Evolutionary conservation across 345 rosid species (phyloP), one percentile per base, ranked within the genome.

Genomic region (Rhodamnia rubescens): DNA sequence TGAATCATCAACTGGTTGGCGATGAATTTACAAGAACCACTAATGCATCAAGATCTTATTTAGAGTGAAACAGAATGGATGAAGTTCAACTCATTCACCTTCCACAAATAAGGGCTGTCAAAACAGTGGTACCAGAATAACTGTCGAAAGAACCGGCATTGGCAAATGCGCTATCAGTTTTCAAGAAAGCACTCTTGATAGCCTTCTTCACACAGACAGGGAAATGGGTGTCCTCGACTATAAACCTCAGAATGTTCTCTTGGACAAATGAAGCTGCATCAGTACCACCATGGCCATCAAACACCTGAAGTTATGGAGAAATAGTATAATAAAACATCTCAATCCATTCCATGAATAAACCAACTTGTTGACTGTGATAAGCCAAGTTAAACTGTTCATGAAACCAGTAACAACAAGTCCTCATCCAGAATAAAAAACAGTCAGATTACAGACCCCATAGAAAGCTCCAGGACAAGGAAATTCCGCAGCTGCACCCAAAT

Each of bases 281-380:
- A 7, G 85, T 83, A 26, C 90, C 90, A 52, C 89, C 89, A 64
- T 89, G 90, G 18, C 90, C 90, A 69, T 89, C 90, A 85, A 89
- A 89, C 74, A 89, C 90, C 90, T 89, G 86, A 54, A 75, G 22
- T 56, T 16, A 55, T 74, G 64, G 22, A 84, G 53, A 52, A 47
- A 32, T 0, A 69, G 22, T 74, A 83, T 0, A 84, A 40, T 53
- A 22, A 69, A 74, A 78, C 82, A 75, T 69, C 47, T 18, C 0
- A 0, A 36, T 4, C 7, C 47, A 69, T 69, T 69, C 0, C 47
- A 16, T 2, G 0, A 69, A 69, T 18, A 32, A 69, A 69, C 78
- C 47, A 8, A 69, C 47, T 69, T 69, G 78, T 0, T 36, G 47
- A 69, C 57, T 0, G 3, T 36, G 78, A 9, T 18, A 4, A 1